These are phyloP conservation scores for Diutina catenulata DNA, from an alignment of 1,139 yeast genomes.

Conservation along the genomic window DNA sequence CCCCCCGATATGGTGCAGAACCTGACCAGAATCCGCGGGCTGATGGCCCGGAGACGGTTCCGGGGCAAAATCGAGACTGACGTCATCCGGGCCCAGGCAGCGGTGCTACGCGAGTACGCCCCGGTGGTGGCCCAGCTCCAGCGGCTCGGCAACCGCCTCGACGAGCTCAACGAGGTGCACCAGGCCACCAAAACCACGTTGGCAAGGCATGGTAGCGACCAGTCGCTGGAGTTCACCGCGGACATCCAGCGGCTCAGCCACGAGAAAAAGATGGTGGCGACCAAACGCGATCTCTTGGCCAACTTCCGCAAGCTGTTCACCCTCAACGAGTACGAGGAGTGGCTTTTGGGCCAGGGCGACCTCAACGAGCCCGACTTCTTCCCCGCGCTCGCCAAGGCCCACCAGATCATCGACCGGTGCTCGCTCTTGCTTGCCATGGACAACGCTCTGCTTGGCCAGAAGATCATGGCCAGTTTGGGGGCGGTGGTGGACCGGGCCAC, in stretches of 20 bases:
- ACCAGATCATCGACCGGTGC: constrained; percentile 54
- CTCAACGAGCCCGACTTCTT: constrained; percentile 48
- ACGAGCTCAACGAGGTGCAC: constrained; percentile 25
- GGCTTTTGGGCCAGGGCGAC: constrained; percentile 29
- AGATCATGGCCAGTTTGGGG: constrained; percentile 53
- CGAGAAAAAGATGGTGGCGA: constrained; percentile 27
- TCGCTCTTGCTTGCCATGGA: constrained; percentile 57
- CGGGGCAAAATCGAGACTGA: constrained; percentile 66
- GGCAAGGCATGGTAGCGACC: constrained; percentile 13
- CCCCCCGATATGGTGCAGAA: constrained; percentile 23
- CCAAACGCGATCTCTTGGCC: constrained; percentile 44
- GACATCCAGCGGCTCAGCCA: constrained; percentile 30
- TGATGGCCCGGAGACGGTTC: constrained; percentile 44
- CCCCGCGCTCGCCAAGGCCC: constrained; percentile 45
- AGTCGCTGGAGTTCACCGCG: constrained; percentile 16
- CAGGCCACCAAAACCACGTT: constrained; percentile 26
- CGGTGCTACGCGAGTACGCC: constrained; percentile 48
- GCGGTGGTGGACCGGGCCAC: constrained; percentile 39
- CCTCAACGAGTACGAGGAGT: constrained; percentile 62
- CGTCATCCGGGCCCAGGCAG: constrained; percentile 48
- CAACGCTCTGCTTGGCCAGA: constrained; percentile 59
- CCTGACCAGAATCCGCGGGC: constrained; percentile 30
- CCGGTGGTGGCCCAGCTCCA: constrained; percentile 40
- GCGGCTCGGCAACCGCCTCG: constrained; percentile 27
- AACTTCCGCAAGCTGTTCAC: constrained; percentile 59